Conservation (phyloP, 306 rosid species). For the Mimosa pudica region DNA sequence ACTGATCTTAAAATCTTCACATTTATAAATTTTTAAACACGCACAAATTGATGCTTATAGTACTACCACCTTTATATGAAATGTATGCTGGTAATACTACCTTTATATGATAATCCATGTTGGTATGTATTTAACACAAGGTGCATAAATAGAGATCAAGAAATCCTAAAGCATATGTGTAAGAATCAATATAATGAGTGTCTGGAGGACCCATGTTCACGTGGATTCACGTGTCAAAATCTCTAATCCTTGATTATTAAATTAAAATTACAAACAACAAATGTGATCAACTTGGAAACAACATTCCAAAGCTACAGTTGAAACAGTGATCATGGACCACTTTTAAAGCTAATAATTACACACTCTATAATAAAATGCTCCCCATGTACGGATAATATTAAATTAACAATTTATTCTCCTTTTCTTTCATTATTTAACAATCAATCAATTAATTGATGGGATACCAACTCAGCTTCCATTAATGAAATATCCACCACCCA, state of each 20-base stretch:
- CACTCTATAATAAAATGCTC: conserved; percentile 32
- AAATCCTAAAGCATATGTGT: conserved; percentile 43
- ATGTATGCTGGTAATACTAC: too few species aligned
- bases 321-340: conserved; percentile 42
- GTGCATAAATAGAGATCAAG: conserved; percentile 14
- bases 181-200: neutral
- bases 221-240: conserved; percentile 65
- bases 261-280: conserved; percentile 20
- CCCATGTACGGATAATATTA: conserved; percentile 31
- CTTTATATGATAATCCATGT: too few species aligned
- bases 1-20: too few species aligned
- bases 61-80: too few species aligned
- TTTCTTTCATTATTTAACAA: conserved; percentile 17
- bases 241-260: conserved; percentile 46
- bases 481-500: conserved; percentile 54
- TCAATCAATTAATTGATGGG: conserved; percentile 33
- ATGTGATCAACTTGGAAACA: conserved; percentile 43
- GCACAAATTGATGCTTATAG: too few species aligned
- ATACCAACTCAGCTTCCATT: conserved; percentile 53
- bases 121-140: too few species aligned
- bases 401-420: conserved; percentile 28
- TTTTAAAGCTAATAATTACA: conserved; percentile 46
- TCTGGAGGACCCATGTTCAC: conserved; percentile 61
- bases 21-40: too few species aligned
- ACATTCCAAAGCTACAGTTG: conserved; percentile 51